Base-by-base conservation (phyloP, 2,329 filamentous ascomycete genomes). In the Corinectria fuckeliana region DNA sequence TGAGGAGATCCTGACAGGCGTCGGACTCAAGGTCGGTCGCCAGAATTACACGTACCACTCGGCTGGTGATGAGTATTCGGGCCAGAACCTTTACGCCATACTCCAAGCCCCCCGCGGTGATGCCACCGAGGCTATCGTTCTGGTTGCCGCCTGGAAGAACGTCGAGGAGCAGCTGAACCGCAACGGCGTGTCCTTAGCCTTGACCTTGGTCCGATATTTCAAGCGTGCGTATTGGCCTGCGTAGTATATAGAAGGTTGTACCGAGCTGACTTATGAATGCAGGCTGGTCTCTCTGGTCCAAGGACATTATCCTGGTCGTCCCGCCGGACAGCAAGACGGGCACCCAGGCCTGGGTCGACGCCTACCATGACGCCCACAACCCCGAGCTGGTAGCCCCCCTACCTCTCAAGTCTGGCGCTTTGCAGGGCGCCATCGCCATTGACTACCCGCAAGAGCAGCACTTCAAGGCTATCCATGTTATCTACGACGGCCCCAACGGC, bases 211-310 rank as follows among this genome's bases (percentile, higher is more conserved):
- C 25, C 87, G 95, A 66, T 99, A 99, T 77, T 98, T 99, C 80
- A 97, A 96, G 77, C 87, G 91, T 87, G 71, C 28, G 81, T 65
- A 18, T 11, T 21, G n/a, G n/a, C n/a, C n/a, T n/a, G 20, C 18
- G 47, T 14, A 42, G 4, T 21, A 5, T 18, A 45, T 25, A 30
- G 45, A 30, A 10, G 13, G 11, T 34, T 32, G 26, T 9, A 23
- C 48, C 13, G 11, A 36, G 60, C 67, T 75, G 30, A 74, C 53
- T 53, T 34, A 13, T n/a, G 9, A 10, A n/a, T 9, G 23, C 32
- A 88, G 86, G 90, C 68, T 99, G 95, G 95, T 97, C 93, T 52
- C 83, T 99, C 25, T 99, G 95, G 95, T 97, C 93, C 59, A 99
- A 99, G 77, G 95, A 99, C 75, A 97, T 99, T 67, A 94, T 99